Evolutionary conservation across 345 rosid genomes (phyloP).

Genomic region (Linum usitatissimum): DNA sequence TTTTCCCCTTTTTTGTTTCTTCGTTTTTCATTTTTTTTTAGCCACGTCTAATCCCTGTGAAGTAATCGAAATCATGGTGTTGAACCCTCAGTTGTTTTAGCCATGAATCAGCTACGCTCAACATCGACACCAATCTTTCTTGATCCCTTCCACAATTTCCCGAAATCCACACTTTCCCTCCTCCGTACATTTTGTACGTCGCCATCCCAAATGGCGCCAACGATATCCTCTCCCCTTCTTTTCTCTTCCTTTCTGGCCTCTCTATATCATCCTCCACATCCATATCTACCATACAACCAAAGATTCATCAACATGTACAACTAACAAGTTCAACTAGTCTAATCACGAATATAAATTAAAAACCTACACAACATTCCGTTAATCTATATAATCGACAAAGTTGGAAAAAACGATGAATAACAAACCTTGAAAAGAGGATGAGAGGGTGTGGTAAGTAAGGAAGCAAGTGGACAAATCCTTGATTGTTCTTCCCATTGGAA

Average conservation of each 20-base stretch:
- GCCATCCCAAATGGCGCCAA: slow-evolving; percentile 82
- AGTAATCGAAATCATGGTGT: slow-evolving; percentile 95
- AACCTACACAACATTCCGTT: no score
- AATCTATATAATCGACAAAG: no score
- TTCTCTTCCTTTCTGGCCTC: slow-evolving; percentile 32
- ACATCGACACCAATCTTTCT: slow-evolving; percentile 62
- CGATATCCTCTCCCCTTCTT: slow-evolving; percentile 56
- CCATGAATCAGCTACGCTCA: slow-evolving; percentile 98
- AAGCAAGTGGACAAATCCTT: slow-evolving; percentile 94
- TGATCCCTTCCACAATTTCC: slow-evolving; percentile 73
- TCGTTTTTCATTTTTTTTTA: slow-evolving; percentile 10
- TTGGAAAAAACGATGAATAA: neutral
- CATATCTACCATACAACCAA: slow-evolving; percentile 37
- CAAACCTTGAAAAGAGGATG: slow-evolving; percentile 89
- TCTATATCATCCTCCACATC: slow-evolving; percentile 56
- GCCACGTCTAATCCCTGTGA: slow-evolving; percentile 62
- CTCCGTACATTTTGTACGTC: slow-evolving; percentile 81
- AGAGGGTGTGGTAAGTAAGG: slow-evolving; percentile 92
- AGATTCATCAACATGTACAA: neutral
- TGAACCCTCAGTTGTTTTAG: slow-evolving; percentile 89
- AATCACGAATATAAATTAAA: neutral
- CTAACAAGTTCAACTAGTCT: no score
- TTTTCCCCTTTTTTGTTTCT: no score
- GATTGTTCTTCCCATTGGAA: slow-evolving; percentile 98
- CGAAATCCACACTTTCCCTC: slow-evolving; percentile 76